Evolutionary conservation across 2,329 filamentous ascomycete genomes (phyloP).

Genomic region (Fusarium proliferatum): DNA sequence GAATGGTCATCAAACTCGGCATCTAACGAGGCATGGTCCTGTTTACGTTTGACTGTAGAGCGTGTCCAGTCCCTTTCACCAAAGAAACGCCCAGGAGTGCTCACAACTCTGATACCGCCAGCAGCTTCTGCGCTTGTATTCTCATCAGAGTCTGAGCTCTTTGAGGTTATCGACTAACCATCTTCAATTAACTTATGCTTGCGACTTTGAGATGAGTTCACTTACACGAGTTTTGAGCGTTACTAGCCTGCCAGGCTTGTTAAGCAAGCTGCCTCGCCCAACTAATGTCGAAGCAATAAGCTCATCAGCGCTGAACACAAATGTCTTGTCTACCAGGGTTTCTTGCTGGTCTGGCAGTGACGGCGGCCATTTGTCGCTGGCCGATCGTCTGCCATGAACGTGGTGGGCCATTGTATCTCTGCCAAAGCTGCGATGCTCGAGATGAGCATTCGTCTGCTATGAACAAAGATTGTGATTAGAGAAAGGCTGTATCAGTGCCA

Average conservation of each 20-base stretch:
- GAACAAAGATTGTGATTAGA: neutral
- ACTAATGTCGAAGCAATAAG: neutral
- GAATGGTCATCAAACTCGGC: neutral
- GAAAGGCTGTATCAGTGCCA: accelerated
- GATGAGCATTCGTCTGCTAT: neutral
- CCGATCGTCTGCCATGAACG: neutral
- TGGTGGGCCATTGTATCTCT: neutral
- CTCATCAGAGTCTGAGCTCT: neutral
- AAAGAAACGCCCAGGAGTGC: neutral
- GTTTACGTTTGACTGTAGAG: neutral
- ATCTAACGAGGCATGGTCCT: neutral
- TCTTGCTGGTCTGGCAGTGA: neutral
- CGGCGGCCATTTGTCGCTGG: neutral
- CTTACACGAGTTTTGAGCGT: neutral
- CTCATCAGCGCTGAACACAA: neutral
- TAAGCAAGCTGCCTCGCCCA: neutral
- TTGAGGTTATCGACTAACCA: neutral
- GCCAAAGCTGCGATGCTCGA: neutral
- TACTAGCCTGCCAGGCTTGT: neutral
- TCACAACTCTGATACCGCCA: neutral
- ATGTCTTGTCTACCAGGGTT: neutral
- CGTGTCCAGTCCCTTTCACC: neutral
- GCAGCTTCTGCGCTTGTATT: neutral
- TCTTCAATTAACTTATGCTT: neutral
- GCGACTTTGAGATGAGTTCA: neutral